Evolutionary conservation across 257 asterid species (phyloP).

Genomic region (Solanum peruvianum): DNA sequence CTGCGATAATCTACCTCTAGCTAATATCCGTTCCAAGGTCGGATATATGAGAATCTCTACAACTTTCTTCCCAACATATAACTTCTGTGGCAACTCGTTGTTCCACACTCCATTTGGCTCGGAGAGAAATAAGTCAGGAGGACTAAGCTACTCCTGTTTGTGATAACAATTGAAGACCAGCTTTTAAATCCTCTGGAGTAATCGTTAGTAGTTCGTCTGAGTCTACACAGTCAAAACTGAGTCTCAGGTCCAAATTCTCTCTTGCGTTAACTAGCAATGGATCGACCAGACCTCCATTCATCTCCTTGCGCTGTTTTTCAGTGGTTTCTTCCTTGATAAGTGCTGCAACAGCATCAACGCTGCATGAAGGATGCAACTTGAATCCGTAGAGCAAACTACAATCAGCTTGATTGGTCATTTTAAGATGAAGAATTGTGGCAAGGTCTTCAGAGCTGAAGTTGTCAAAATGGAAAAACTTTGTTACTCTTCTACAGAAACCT

Average conservation of each 20-base stretch:
- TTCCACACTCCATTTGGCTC: not conserved
- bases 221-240: slow-evolving; percentile 56
- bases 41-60: not conserved
- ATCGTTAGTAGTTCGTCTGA: slow-evolving; percentile 56
- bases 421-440: slow-evolving; percentile 64
- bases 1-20: not conserved
- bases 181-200: slow-evolving; percentile 59
- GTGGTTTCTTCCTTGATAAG: slow-evolving; percentile 48
- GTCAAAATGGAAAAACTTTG: slow-evolving; percentile 75
- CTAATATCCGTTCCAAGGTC: not conserved
- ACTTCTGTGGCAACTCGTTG: not conserved
- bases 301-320: slow-evolving; percentile 68
- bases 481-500: slow-evolving; percentile 90
- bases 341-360: slow-evolving; percentile 40
- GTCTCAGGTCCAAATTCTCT: slow-evolving; percentile 76
- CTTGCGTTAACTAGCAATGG: slow-evolving; percentile 75
- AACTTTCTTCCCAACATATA: not conserved
- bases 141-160: slow-evolving; percentile 16
- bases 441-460: slow-evolving; percentile 65
- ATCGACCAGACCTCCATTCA: slow-evolving; percentile 84
- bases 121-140: not conserved
- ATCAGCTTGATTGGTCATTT: slow-evolving; percentile 46
- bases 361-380: slow-evolving; percentile 59
- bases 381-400: slow-evolving; percentile 56
- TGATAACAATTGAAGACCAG: slow-evolving; percentile 46